These are phyloP conservation scores for Leucocoprinus leucothites DNA, from an alignment of 768 basidiomycete genomes.

Conservation along the genomic window DNA sequence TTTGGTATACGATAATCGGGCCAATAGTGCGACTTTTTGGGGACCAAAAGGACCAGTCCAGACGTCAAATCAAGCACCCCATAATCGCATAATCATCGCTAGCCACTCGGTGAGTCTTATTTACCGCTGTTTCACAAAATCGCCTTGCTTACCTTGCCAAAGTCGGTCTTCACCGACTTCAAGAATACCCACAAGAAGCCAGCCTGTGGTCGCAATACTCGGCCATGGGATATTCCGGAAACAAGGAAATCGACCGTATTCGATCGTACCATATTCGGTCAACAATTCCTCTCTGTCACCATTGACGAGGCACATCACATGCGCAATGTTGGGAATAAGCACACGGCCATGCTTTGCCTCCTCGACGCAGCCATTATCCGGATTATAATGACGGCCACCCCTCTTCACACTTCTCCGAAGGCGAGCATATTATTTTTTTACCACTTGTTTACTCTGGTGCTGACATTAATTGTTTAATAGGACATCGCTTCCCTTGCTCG, in stretches of 20 bases:
- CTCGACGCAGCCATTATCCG: constrained; percentile 10
- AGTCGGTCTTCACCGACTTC: constrained; percentile 17
- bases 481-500: too few relatives aligned
- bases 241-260: not conserved
- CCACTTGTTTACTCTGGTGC: too few relatives aligned
- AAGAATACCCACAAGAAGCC: not conserved
- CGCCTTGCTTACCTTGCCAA: constrained; percentile 11
- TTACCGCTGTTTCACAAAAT: too few relatives aligned
- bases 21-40: constrained; percentile 19
- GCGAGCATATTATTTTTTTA: too few relatives aligned
- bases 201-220: not conserved
- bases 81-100: constrained; percentile 20
- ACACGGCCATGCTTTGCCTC: constrained; percentile 14
- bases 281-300: constrained; percentile 14
- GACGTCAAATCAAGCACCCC: constrained; percentile 11
- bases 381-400: constrained; percentile 22
- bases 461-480: too few relatives aligned
- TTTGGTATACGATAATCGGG: constrained; percentile 19
- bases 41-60: constrained; percentile 10
- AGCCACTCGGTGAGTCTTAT: constrained; percentile 27
- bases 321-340: constrained; percentile 16
- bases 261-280: constrained; percentile 15
- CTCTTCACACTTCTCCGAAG: constrained; percentile 21
- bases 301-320: constrained; percentile 23
- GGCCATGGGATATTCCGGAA: not conserved